phyloP scores from a whole-genome alignment of 1,284 basidiomycete genomes.

The Moesziomyces aphidis region DNA sequence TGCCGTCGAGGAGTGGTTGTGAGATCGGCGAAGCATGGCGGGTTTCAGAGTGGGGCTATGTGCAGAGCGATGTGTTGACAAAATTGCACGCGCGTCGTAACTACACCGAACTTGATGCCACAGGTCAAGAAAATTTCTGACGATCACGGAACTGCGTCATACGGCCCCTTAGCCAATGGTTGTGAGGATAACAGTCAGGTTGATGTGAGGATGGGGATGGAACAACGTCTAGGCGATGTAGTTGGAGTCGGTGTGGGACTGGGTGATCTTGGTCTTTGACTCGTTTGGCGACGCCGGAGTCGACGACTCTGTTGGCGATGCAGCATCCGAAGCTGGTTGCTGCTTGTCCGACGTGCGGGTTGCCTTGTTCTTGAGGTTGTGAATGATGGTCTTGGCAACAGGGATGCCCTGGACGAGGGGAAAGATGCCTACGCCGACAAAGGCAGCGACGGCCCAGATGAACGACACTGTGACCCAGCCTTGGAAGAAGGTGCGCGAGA shows the following conservation, averaged over 20 bases:
- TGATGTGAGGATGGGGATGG: neutral
- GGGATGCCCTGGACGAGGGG: conserved; percentile 59
- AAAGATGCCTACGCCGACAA: conserved; percentile 56
- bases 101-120: no score
- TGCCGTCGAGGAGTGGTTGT: no score
- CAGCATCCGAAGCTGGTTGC: neutral
- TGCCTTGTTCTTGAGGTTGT: conserved; percentile 16
- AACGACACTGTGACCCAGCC: conserved; percentile 63
- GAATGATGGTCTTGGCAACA: conserved; percentile 32
- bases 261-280: conserved; percentile 2
- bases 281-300: conserved; percentile 1
- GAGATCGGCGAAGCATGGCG: no score
- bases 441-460: conserved; percentile 60
- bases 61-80: no score
- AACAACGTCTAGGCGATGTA: conserved; percentile 12
- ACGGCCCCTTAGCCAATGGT: no score
- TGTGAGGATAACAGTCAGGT: no score
- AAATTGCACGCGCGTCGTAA: no score
- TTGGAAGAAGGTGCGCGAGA: conserved; percentile 59
- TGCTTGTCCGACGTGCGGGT: conserved; percentile 3
- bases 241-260: conserved; percentile 4
- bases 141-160: no score
- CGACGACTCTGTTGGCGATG: neutral
- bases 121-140: no score
- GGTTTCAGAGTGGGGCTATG: no score